Conservation (phyloP, 169 alveolate genomes). For the Plasmodium gonderi region DNA sequence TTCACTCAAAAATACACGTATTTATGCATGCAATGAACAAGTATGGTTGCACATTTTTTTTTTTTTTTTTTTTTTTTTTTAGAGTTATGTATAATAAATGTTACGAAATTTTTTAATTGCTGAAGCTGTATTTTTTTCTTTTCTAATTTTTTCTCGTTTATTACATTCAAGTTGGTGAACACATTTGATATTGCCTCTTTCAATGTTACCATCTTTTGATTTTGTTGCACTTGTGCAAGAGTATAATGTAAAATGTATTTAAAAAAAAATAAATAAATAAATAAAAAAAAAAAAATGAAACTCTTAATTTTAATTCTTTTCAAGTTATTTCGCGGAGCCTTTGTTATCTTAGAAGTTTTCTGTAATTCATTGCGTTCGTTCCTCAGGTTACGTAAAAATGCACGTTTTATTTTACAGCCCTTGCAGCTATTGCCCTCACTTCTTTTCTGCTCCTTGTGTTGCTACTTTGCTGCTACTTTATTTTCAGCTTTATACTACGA, state of each 20-base stretch:
- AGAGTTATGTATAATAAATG: not conserved
- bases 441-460: not conserved
- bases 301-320: not conserved
- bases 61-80: too few species aligned
- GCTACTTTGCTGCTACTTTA: not conserved
- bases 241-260: slow-evolving; percentile 7
- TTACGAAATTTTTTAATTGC: not conserved
- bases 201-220: slow-evolving; percentile 38
- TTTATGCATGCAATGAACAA: not conserved
- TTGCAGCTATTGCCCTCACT: not conserved
- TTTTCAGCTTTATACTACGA: too few species aligned
- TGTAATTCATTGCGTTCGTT: not conserved
- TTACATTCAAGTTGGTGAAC: slow-evolving; percentile 46
- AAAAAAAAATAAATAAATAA: slow-evolving; percentile 7
- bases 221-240: not conserved
- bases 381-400: not conserved
- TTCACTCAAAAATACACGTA: not conserved
- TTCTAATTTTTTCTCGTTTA: not conserved
- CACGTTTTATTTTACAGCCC: not conserved
- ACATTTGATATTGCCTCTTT: slow-evolving; percentile 49
- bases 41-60: not conserved
- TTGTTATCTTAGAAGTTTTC: not conserved
- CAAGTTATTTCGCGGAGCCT: not conserved
- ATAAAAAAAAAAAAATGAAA: not conserved
- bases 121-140: not conserved